These are phyloP conservation scores for Xylaria sp. DNA, from an alignment of 2,329 filamentous ascomycete species.

Conservation along the genomic window DNA sequence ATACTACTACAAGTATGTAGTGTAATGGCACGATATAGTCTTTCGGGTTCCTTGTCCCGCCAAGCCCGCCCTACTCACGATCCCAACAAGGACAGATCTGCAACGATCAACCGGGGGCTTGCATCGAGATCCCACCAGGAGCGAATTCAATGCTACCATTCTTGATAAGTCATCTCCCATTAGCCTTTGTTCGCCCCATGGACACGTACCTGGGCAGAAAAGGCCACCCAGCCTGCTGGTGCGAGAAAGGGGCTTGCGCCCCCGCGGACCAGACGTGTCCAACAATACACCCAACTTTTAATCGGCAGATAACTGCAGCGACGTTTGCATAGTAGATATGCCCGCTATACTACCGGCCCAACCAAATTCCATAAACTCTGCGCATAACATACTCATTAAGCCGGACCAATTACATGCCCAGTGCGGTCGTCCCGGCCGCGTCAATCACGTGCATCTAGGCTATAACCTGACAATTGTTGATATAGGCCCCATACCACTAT, in stretches of 20 bases:
- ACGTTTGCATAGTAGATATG: neutral
- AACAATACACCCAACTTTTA: neutral
- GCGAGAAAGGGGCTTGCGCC: conserved; percentile 20
- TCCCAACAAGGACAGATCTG: conserved; percentile 24
- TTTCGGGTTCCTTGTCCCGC: conserved; percentile 5
- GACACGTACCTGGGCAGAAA: neutral
- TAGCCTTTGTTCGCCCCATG: neutral
- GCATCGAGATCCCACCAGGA: conserved; percentile 17
- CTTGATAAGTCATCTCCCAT: conserved; percentile 8
- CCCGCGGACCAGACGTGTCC: conserved; percentile 4
- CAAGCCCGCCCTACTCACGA: conserved; percentile 18
- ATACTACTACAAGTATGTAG: no score
- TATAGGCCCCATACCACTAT: neutral
- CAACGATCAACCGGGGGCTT: conserved; percentile 21
- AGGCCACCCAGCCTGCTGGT: neutral
- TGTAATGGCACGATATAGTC: conserved; percentile 10
- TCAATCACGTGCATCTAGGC: neutral
- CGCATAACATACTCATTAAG: neutral
- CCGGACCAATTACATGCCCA: neutral
- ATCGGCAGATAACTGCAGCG: neutral
- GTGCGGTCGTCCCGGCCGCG: no score
- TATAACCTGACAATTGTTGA: neutral
- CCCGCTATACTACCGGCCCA: neutral
- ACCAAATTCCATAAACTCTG: neutral
- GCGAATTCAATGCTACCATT: conserved; percentile 14